Base-by-base conservation (phyloP, 495 filamentous ascomycete species). In the Cercophora sp. region DNA sequence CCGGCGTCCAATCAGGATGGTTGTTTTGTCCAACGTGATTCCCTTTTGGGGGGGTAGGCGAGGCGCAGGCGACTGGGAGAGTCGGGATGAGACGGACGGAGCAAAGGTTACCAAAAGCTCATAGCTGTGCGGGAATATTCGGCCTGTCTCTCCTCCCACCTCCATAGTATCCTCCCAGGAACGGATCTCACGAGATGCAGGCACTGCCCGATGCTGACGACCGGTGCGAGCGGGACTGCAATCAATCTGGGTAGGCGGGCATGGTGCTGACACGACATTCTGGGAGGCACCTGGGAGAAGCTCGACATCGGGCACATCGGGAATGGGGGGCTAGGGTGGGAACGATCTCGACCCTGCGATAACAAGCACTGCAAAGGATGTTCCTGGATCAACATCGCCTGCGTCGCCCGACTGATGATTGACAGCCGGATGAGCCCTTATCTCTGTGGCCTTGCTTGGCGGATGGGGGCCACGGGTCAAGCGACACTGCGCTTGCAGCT, bases 121-220 rank as follows among this genome's bases (percentile, higher is more conserved):
- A 43, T 23, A 26, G 22, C 41, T 10, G 11, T 44, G 41, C 41
- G 41, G 41, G 41, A 44, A 44, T 44, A 25, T 44, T 44, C 9
- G 22, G 41, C 22, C 41, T n/a, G n/a, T n/a, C n/a, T n/a, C n/a
- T n/a, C n/a, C n/a, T n/a, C n/a, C n/a, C n/a, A n/a, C n/a, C n/a
- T n/a, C n/a, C n/a, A n/a, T n/a, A n/a, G 29, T 6, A 43, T 25
- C 22, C 2, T 43, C 40, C 20, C 44, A 47, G 44, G 44, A 34
- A 47, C 44, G 27, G 44, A 47, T 47, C 44, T 47, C 44, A 34
- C 44, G 27, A 47, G 44, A 47, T 22, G 44, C 44, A 47, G 44
- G 44, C 44, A 47, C 44, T 47, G 44, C 44, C 44, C 27, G 44
- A 34, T 34, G 44, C 27, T 27, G 24, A 31, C 15, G 23, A 29